These are phyloP conservation scores for Penicillium longicatenatum DNA, from an alignment of 495 filamentous ascomycete species.

Conservation along the genomic window DNA sequence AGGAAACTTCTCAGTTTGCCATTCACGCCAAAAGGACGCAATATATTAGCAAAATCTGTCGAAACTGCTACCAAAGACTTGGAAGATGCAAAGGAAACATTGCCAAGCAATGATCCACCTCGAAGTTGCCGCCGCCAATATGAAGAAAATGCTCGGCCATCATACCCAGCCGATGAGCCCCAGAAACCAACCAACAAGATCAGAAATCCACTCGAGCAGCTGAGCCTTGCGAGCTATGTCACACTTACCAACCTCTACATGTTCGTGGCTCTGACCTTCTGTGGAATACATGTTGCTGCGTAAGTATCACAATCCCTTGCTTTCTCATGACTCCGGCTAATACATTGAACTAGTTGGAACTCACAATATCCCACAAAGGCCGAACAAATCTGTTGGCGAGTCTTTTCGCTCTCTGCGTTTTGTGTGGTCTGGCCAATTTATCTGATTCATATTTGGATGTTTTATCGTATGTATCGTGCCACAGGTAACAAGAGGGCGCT, in stretches of 20 bases:
- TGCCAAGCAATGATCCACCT: neutral
- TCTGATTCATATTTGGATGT: conserved; percentile 2
- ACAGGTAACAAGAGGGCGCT: neutral
- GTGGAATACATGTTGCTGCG: conserved; percentile 17
- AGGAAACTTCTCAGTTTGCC: neutral
- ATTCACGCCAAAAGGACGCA: neutral
- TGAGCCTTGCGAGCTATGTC: neutral
- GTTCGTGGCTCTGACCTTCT: conserved; percentile 1
- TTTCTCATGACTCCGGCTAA: neutral
- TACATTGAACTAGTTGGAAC: conserved; percentile 8
- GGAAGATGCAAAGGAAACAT: neutral
- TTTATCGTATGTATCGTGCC: neutral
- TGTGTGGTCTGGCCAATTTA: neutral
- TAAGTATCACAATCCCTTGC: conserved; percentile 2
- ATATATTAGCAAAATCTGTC: too few species aligned
- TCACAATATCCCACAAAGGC: conserved; percentile 13
- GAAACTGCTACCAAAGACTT: neutral
- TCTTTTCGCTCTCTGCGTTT: conserved; percentile 10
- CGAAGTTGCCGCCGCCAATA: neutral
- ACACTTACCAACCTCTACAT: conserved; percentile 3
- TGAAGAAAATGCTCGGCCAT: neutral
- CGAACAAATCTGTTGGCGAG: conserved; percentile 12
- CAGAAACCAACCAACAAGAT: neutral
- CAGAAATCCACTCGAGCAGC: neutral
- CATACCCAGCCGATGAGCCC: neutral